Conservation (phyloP, 208 protist genomes). For the Trypanosomatidae sp. region DNA sequence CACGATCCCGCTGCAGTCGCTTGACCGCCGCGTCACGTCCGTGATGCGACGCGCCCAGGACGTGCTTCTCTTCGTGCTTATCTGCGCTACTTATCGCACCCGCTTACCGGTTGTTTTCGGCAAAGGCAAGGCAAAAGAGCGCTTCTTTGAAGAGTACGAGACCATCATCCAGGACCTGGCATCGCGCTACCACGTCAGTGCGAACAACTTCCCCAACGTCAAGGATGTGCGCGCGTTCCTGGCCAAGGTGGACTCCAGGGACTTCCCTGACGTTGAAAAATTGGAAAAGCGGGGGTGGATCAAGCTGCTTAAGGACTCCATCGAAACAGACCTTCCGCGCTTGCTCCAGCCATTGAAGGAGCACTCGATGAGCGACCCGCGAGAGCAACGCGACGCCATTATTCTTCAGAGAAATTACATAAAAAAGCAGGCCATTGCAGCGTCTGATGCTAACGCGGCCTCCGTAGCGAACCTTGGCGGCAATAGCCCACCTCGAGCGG, state of each 20-base stretch:
- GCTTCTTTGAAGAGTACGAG: slow-evolving; percentile 57
- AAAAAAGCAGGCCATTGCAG: background rate
- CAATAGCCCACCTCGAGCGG: background rate
- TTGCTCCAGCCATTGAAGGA: slow-evolving; percentile 77
- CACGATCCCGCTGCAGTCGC: slow-evolving; percentile 79
- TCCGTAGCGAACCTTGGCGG: background rate
- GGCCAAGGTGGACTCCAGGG: slow-evolving; percentile 30
- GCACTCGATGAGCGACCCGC: slow-evolving; percentile 47
- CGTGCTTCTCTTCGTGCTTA: slow-evolving; percentile 84
- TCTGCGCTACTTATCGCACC: slow-evolving; percentile 61
- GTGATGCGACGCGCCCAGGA: slow-evolving; percentile 71
- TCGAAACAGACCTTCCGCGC: slow-evolving; percentile 67
- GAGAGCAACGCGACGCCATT: slow-evolving; percentile 29
- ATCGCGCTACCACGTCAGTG: slow-evolving; percentile 49
- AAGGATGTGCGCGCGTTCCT: slow-evolving; percentile 45
- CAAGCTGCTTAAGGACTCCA: slow-evolving; percentile 37
- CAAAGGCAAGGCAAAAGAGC: slow-evolving; percentile 69
- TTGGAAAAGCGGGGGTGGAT: slow-evolving; percentile 62
- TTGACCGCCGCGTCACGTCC: slow-evolving; percentile 93
- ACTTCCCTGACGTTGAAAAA: slow-evolving; percentile 60
- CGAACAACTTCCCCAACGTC: slow-evolving; percentile 45
- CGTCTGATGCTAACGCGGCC: background rate
- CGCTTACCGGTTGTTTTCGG: slow-evolving; percentile 84
- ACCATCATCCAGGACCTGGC: slow-evolving; percentile 52
- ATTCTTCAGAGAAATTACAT: slow-evolving; percentile 20